Percentiles rank a stretch among this genome's conserved stretches.
Conservation (phyloP, 192 early-diverging fungal species). For the Backusella australiensis region DNA sequence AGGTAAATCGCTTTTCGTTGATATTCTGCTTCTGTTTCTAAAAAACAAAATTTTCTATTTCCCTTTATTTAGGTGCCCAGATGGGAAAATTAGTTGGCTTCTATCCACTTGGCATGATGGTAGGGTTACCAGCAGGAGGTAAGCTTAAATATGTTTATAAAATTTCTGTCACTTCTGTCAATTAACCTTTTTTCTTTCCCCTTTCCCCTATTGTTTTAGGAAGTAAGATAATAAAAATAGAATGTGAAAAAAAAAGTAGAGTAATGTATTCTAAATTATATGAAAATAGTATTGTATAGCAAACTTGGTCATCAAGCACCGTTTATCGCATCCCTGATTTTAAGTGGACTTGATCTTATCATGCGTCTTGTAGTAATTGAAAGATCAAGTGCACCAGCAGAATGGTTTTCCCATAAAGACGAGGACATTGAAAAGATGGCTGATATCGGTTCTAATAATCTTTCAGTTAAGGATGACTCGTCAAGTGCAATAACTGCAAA, state of each 20-base stretch:
- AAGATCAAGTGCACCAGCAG: constrained; percentile 24
- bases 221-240: constrained; percentile 1
- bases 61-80: constrained; percentile 24
- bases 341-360: constrained; percentile 39
- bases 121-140: constrained; percentile 43
- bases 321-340: constrained; percentile 41
- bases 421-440: neutral
- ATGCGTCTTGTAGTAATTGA: constrained; percentile 46
- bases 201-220: constrained; percentile 10
- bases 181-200: neutral
- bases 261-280: neutral
- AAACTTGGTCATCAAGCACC: constrained; percentile 42
- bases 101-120: constrained; percentile 43
- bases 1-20: neutral
- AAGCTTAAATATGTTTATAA: neutral
- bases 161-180: neutral
- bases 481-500: neutral
- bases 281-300: constrained; percentile 30
- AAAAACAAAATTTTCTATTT: neutral
- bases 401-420: constrained; percentile 30
- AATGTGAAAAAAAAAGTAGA: neutral
- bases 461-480: neutral
- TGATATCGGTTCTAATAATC: neutral
- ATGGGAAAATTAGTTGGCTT: constrained; percentile 48
- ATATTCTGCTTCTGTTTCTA: neutral